A percentile compares a stretch with the other conserved stretches of the same genome.
phyloP scores from a whole-genome alignment of 2,329 filamentous ascomycete genomes.

The Penicillium sp. region DNA sequence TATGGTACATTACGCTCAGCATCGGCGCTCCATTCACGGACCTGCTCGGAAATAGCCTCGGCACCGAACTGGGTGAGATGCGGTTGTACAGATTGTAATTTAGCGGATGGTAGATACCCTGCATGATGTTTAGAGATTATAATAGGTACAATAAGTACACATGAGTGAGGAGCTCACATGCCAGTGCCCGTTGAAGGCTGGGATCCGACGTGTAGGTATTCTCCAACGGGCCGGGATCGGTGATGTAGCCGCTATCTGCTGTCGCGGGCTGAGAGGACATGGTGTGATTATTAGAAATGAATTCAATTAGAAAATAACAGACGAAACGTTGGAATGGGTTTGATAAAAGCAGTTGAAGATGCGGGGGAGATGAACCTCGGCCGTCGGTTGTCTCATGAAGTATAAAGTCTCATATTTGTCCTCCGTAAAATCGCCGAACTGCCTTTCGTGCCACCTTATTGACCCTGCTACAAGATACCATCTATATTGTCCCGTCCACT shows the following conservation, averaged over 20 bases:
- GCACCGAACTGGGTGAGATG: conserved; percentile 28
- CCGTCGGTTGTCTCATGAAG: conserved; percentile 18
- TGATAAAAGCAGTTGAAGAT: neutral
- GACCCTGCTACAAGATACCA: neutral
- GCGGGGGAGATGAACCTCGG: conserved; percentile 15
- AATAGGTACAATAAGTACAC: neutral
- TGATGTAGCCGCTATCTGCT: conserved; percentile 54
- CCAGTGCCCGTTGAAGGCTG: conserved; percentile 52
- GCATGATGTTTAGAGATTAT: neutral
- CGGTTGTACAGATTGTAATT: conserved; percentile 53
- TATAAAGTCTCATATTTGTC: neutral
- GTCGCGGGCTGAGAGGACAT: conserved; percentile 30
- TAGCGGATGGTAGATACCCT: conserved; percentile 47
- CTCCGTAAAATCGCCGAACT: conserved; percentile 1
- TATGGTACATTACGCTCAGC: conserved; percentile 65
- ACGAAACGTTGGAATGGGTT: neutral
- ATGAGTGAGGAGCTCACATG: conserved; percentile 39
- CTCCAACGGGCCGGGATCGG: conserved; percentile 49
- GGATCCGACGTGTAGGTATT: conserved; percentile 59
- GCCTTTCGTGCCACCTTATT: neutral
- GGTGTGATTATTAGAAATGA: neutral
- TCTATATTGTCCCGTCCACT: neutral
- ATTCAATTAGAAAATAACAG: neutral
- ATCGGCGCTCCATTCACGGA: conserved; percentile 48
- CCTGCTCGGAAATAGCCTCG: conserved; percentile 31